These are phyloP conservation scores for Magnolia changhungtana DNA, from an alignment of 164 flowering plant species.

Conservation along the genomic window DNA sequence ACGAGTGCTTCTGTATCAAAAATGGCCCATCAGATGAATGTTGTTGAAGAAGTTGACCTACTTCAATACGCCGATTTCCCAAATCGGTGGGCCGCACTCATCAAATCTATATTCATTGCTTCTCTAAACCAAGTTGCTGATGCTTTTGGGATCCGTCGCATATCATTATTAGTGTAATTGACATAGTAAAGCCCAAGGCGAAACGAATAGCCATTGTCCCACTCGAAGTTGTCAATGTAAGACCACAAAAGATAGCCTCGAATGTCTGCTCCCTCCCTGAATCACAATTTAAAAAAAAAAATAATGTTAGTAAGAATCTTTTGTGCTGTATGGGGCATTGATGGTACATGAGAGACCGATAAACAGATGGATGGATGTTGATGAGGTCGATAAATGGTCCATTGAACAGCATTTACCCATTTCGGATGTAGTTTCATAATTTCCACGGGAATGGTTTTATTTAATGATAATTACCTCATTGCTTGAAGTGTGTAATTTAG, in stretches of 20 bases:
- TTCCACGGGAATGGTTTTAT: not conserved
- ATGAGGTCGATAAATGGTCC: not conserved
- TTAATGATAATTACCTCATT: constrained; percentile 15
- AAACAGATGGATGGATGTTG: not conserved
- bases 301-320: not conserved
- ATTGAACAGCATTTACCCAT: not conserved
- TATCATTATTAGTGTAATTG: constrained; percentile 23
- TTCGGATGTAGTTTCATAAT: not conserved
- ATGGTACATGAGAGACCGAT: not conserved
- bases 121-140: constrained; percentile 40
- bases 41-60: constrained; percentile 9
- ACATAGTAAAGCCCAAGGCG: constrained; percentile 42
- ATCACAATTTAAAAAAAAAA: not conserved
- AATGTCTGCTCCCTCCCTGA: constrained; percentile 19
- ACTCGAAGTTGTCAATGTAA: constrained; percentile 46
- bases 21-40: not conserved
- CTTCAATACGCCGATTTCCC: constrained; percentile 8
- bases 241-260: constrained; percentile 33
- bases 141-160: constrained; percentile 33
- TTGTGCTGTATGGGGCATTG: not conserved
- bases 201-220: constrained; percentile 25
- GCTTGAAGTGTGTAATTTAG: constrained; percentile 20
- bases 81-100: not conserved
- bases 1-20: not conserved
- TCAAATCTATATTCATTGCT: constrained; percentile 14